phyloP scores from a whole-genome alignment of 2,329 filamentous ascomycete genomes.

The Calonectria pauciramosa region DNA sequence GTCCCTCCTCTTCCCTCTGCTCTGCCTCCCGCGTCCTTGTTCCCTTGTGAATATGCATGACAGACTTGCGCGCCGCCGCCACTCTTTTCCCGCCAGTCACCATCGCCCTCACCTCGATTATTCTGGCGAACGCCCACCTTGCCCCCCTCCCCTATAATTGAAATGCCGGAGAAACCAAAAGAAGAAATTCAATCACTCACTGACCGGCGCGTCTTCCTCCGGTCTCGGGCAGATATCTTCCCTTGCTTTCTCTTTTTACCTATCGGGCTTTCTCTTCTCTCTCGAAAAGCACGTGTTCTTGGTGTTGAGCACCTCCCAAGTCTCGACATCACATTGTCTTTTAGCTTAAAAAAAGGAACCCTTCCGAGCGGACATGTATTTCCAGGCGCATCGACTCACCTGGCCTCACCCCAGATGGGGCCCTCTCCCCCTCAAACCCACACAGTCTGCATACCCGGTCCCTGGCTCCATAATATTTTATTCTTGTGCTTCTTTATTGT shows the following conservation, averaged over 20 bases:
- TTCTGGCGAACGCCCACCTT: neutral
- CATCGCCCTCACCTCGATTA: neutral
- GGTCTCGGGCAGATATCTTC: neutral
- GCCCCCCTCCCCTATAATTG: neutral
- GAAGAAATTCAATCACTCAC: neutral
- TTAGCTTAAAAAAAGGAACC: neutral
- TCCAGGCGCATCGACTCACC: conserved; percentile 26
- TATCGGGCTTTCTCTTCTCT: neutral
- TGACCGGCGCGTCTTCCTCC: neutral
- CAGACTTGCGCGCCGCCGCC: conserved; percentile 37
- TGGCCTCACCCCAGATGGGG: conserved; percentile 26
- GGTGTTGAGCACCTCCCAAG: neutral
- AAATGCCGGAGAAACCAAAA: neutral
- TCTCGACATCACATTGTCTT: neutral
- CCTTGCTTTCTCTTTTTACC: neutral
- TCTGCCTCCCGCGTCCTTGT: neutral
- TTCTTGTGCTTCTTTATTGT: conserved; percentile 23
- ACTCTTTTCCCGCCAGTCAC: conserved; percentile 16
- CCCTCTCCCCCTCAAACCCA: conserved; percentile 10
- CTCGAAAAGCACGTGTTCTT: neutral
- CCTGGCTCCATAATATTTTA: conserved; percentile 32
- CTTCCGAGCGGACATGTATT: conserved; percentile 24
- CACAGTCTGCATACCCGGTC: conserved; percentile 19
- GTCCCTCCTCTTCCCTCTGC: conserved; percentile 25
- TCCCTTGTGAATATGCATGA: conserved; percentile 34